Base-by-base conservation (phyloP, 1,139 yeast species). In the Candida labiduridarum region DNA sequence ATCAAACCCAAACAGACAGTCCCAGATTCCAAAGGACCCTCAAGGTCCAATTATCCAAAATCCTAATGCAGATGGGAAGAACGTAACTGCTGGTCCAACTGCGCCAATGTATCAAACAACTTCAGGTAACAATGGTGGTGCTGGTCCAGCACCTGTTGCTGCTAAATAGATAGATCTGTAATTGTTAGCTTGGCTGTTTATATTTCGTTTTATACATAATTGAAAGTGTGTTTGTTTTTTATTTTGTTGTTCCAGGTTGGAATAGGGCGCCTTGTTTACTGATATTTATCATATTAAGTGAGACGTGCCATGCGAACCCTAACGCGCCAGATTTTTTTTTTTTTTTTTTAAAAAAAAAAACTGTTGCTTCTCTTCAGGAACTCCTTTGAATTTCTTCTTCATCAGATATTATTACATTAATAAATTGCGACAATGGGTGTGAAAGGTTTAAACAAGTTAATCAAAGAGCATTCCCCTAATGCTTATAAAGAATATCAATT, bases 401-500 rank as follows among this genome's bases (percentile, higher is more conserved):
- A 18, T 8, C 11, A 12, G 8, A 14, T 36, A 18, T 22, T 22
- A 30, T 14, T n/a, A 18, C 11, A 25, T 16, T 9, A 7, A 18
- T 44, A 8, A 34, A 11, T 14, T 18, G 14, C 33, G 12, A 54
- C 30, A 12, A 87, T 88, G 96, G 96, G 96, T 69, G 90, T 85
- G 60, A 85, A 85, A 74, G 91, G 96, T 11, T 80, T 88, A 49
- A 86, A 84, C 62, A 87, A 86, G 54, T 80, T 95, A 45, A 83
- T 94, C 41, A 82, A 90, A 47, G 99, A 94, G 63, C 86, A 92
- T 66, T 96, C 97, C 2, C 97, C 98, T 0, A 69, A 72, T 12
- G 92, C 98, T 1, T 83, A 89, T 57, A 82, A 83, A 57, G 84
- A 84, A 53, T 81, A 83, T 52, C 97, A 91, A 58, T 85, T 94